Evolutionary conservation across 179 eudicot genomes (phyloP).

Genomic region (Camellia oleifera): DNA sequence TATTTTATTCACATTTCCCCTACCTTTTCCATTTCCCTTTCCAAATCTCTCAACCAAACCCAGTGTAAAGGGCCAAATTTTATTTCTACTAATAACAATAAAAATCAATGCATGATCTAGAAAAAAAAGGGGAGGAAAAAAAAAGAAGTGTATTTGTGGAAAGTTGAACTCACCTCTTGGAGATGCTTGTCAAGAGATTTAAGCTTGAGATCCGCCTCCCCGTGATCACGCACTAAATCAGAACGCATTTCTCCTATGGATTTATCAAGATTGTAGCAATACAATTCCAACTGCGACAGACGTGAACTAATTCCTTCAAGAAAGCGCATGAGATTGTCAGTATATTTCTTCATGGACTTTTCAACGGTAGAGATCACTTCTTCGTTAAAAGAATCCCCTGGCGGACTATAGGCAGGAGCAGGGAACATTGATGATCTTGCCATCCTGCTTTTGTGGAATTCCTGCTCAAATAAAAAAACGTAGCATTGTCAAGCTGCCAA

Average conservation of each 20-base stretch:
- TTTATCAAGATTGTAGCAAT: constrained; percentile 90
- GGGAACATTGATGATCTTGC: constrained; percentile 73
- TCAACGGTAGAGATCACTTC: constrained; percentile 71
- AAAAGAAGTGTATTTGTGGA: neutral
- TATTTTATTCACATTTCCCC: no score
- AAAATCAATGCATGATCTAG: neutral
- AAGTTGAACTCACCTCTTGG: constrained; percentile 65
- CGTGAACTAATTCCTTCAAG: constrained; percentile 96
- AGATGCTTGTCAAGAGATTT: constrained; percentile 87
- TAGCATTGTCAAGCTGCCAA: constrained; percentile 10
- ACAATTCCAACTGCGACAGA: constrained; percentile 86
- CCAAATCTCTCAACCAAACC: no score
- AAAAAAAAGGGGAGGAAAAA: neutral
- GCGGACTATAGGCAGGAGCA: constrained; percentile 45
- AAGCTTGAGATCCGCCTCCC: constrained; percentile 76
- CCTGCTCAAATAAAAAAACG: constrained; percentile 40
- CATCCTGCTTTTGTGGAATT: constrained; percentile 80
- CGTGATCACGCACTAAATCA: constrained; percentile 77
- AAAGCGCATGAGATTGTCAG: constrained; percentile 94
- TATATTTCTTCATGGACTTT: constrained; percentile 78
- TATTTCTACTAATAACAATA: neutral
- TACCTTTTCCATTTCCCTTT: no score
- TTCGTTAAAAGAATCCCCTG: constrained; percentile 70
- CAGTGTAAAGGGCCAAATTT: neutral
- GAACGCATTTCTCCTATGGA: constrained; percentile 94